phyloP scores from a whole-genome alignment of 345 rosid genomes.

The Syzygium aqueum region DNA sequence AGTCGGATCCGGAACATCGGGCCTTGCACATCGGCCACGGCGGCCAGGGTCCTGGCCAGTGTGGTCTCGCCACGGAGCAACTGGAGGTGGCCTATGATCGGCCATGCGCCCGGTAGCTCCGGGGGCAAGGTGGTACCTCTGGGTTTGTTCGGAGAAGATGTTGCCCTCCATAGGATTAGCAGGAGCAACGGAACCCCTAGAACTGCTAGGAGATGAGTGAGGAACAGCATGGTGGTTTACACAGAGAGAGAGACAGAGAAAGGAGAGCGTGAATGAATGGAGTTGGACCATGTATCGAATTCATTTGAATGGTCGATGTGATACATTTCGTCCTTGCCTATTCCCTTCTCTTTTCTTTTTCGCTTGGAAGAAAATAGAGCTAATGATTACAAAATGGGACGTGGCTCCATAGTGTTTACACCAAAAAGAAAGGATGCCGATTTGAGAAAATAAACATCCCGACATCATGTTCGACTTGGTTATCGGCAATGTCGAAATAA shows the following conservation, averaged over 20 bases:
- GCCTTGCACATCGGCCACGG: slow-evolving; percentile 36
- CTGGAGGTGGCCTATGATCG: slow-evolving; percentile 58
- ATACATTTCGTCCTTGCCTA: not conserved
- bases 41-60: slow-evolving; percentile 29
- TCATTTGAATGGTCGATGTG: not conserved
- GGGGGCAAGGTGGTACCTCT: slow-evolving; percentile 12
- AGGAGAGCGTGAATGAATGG: not conserved
- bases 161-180: not conserved
- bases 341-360: not conserved
- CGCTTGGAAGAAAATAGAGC: not conserved
- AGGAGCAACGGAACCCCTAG: not conserved
- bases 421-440: not conserved
- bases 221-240: not conserved
- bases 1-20: slow-evolving; percentile 46
- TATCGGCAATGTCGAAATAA: no score
- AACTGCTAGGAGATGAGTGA: not conserved
- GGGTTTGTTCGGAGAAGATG: not conserved
- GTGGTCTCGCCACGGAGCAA: slow-evolving; percentile 29
- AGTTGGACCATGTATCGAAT: not conserved
- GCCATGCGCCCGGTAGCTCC: slow-evolving; percentile 44
- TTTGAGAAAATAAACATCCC: no score
- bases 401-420: not conserved
- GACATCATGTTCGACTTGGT: no score
- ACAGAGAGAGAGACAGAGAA: not conserved
- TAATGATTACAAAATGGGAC: not conserved